These are phyloP conservation scores for Dendrobium huoshanense DNA, from an alignment of 106 monocot species.

Conservation along the genomic window DNA sequence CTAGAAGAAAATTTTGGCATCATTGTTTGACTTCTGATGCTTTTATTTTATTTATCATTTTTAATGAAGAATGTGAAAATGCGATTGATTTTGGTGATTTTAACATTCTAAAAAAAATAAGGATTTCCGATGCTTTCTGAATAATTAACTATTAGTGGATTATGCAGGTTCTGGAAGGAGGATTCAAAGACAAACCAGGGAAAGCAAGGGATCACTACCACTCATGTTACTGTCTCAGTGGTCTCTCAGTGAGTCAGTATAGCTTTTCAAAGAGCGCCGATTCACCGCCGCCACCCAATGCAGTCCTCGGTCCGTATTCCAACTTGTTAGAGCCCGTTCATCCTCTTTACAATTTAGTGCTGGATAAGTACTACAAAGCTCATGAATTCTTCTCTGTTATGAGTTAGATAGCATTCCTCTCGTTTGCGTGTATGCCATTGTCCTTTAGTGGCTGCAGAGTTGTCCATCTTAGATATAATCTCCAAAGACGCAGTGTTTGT, in stretches of 20 bases:
- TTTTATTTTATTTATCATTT: too few relatives aligned
- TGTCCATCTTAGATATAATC: too few relatives aligned
- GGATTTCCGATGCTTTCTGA: too few relatives aligned
- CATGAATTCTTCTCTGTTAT: slow-evolving; percentile 36
- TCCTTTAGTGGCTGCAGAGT: too few relatives aligned
- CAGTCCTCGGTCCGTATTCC: slow-evolving; percentile 68
- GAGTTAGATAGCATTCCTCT: not conserved
- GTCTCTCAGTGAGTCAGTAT: slow-evolving; percentile 80
- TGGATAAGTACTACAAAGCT: slow-evolving; percentile 50
- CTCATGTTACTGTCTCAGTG: slow-evolving; percentile 93
- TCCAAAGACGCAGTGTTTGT: too few relatives aligned
- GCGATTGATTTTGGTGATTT: too few relatives aligned
- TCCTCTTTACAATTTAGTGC: slow-evolving; percentile 71
- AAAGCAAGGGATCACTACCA: slow-evolving; percentile 76
- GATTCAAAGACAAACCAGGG: slow-evolving; percentile 92
- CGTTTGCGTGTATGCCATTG: not conserved
- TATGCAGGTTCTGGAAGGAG: slow-evolving; percentile 81
- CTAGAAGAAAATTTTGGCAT: too few relatives aligned
- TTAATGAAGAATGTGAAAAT: too few relatives aligned
- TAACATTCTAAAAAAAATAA: too few relatives aligned
- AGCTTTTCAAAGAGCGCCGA: slow-evolving; percentile 46
- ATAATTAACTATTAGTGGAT: not conserved
- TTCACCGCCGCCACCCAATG: slow-evolving; percentile 31
- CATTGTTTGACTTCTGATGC: too few relatives aligned
- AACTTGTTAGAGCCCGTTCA: slow-evolving; percentile 81